Evolutionary conservation across 2,329 filamentous ascomycete species (phyloP).

Genomic region (Calonectria pseudoreteaudii): DNA sequence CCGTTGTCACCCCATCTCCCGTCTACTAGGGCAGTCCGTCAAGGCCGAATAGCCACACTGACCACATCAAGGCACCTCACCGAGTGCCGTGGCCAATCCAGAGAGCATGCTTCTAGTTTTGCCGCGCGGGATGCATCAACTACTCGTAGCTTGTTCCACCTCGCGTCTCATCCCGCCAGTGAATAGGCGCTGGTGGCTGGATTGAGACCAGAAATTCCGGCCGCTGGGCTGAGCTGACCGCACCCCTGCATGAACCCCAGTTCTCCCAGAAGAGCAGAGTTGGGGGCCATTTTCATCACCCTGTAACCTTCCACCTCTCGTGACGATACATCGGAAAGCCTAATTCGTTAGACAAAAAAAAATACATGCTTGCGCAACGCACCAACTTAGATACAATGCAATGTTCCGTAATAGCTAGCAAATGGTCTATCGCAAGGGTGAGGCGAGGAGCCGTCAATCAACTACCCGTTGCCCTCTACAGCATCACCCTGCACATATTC

Average conservation of each 20-base stretch:
- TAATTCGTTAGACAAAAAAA: no score
- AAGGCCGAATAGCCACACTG: background rate
- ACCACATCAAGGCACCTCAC: background rate
- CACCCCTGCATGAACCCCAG: background rate
- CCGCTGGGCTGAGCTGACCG: background rate
- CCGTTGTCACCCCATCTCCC: background rate
- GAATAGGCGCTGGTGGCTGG: background rate
- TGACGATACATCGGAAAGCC: no score
- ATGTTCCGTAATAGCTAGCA: no score
- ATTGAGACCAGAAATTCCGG: background rate
- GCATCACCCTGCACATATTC: no score
- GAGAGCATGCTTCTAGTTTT: background rate
- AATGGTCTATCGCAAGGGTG: no score
- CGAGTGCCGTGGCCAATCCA: background rate
- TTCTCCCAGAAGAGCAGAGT: background rate
- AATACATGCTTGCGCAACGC: rapidly evolving
- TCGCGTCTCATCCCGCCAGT: background rate
- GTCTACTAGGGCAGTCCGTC: background rate
- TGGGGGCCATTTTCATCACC: no score
- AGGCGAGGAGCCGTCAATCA: no score
- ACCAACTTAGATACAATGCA: no score
- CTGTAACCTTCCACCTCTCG: no score
- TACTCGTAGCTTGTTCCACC: background rate
- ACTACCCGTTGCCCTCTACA: no score
- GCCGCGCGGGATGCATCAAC: background rate